Percentiles rank a stretch among this genome's conserved stretches.
Conservation (phyloP, 345 rosid species). For the Noccaea caerulescens region DNA sequence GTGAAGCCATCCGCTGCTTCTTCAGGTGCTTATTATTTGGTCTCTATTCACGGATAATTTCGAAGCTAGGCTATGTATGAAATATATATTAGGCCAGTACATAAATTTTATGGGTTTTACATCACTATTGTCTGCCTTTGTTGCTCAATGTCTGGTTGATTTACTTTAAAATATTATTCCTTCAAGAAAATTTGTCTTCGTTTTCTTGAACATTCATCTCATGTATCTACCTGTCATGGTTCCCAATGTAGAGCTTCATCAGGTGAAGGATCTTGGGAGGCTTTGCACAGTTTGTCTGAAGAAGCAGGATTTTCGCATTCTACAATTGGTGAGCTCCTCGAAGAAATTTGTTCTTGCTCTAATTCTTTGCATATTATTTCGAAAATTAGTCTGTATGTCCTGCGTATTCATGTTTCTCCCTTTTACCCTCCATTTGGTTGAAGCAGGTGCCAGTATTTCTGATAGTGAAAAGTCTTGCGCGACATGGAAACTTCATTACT, state of each 20-base stretch:
- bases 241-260: conserved; percentile 77
- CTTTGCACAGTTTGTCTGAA: conserved; percentile 74
- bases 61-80: conserved; percentile 6
- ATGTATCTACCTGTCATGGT: conserved; percentile 30
- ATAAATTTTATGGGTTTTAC: conserved; percentile 13
- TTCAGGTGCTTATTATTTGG: conserved; percentile 62
- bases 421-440: conserved; percentile 35
- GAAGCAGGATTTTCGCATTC: conserved; percentile 72
- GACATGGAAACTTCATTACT: conserved; percentile 92
- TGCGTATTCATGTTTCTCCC: neutral
- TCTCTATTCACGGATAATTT: conserved; percentile 17
- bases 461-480: conserved; percentile 62
- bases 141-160: conserved; percentile 14
- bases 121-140: conserved; percentile 5
- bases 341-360: conserved; percentile 28
- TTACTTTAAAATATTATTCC: conserved; percentile 12
- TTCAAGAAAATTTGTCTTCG: conserved; percentile 27
- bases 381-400: conserved; percentile 24
- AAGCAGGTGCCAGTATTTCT: conserved; percentile 45
- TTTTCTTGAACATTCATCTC: conserved; percentile 18
- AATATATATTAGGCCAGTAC: conserved; percentile 4
- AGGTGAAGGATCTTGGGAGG: conserved; percentile 73
- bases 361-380: conserved; percentile 10
- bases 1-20: conserved; percentile 84
- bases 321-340: conserved; percentile 59